A percentile compares a stretch with the other conserved stretches of the same genome.
phyloP scores from a whole-genome alignment of 139 green algal genomes.

The Micractinium conductrix region DNA sequence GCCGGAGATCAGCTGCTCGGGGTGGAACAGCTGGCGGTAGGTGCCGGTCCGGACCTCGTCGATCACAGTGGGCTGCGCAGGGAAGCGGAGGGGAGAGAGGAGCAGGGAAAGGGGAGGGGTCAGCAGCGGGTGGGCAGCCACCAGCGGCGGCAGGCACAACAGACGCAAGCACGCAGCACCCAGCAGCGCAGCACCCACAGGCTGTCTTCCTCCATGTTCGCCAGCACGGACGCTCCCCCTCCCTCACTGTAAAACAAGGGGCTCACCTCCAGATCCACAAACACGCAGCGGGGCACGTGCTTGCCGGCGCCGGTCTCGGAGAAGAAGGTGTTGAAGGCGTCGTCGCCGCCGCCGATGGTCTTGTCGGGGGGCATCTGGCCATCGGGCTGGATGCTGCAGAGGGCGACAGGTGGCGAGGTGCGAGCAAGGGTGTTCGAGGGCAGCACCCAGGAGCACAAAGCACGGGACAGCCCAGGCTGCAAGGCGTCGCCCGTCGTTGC shows the following conservation, averaged over 20 bases:
- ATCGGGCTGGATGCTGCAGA: constrained; percentile 93
- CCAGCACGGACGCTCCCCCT: too few species aligned
- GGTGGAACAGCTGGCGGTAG: constrained; percentile 98
- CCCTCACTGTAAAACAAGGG: too few species aligned
- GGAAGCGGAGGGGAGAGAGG: neutral
- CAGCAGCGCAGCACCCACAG: neutral
- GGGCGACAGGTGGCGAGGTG: neutral
- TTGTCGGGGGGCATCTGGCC: constrained; percentile 97
- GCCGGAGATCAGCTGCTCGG: constrained; percentile 97
- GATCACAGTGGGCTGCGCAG: constrained; percentile 87
- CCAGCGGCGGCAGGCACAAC: too few species aligned
- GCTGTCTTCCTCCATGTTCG: too few species aligned
- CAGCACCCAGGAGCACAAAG: neutral
- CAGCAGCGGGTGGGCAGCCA: too few species aligned
- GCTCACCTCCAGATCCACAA: constrained; percentile 93
- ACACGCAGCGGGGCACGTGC: constrained; percentile 93
- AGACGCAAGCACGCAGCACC: too few species aligned
- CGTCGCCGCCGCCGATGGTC: constrained; percentile 88
- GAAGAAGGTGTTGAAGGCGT: constrained; percentile 98
- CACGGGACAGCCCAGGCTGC: too few species aligned
- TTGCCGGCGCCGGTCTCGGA: constrained; percentile 95
- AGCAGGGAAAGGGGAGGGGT: neutral
- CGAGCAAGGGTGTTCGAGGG: neutral
- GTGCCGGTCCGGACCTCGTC: constrained; percentile 97
- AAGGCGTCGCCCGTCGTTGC: neutral